phyloP scores from a whole-genome alignment of 257 asterid species.

The Prunella vulgaris region DNA sequence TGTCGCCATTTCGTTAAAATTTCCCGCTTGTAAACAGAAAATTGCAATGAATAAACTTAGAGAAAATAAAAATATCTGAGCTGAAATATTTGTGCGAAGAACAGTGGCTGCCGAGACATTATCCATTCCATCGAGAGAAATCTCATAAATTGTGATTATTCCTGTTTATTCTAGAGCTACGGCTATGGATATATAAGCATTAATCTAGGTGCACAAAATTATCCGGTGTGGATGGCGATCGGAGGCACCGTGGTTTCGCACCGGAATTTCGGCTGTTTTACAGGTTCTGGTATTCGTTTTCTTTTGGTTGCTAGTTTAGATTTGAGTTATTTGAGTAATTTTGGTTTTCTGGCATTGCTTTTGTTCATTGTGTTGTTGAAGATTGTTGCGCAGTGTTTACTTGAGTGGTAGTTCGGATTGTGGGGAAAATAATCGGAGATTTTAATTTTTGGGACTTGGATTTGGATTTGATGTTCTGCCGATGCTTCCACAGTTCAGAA shows the following conservation, averaged over 20 bases:
- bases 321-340: neutral
- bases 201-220: neutral
- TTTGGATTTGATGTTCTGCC: neutral
- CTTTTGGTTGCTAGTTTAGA: neutral
- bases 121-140: slow-evolving; percentile 22
- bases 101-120: slow-evolving; percentile 19
- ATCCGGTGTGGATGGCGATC: slow-evolving; percentile 63
- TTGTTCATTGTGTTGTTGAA: neutral
- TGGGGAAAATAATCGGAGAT: neutral
- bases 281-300: slow-evolving; percentile 51
- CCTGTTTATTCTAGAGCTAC: neutral
- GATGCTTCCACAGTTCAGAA: neutral
- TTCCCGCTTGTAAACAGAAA: slow-evolving; percentile 19
- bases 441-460: neutral
- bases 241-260: slow-evolving; percentile 69
- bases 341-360: neutral
- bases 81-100: slow-evolving; percentile 24
- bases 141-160: neutral
- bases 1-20: slow-evolving; percentile 25
- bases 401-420: neutral
- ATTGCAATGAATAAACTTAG: neutral
- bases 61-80: slow-evolving; percentile 19
- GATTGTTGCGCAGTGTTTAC: slow-evolving; percentile 9
- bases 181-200: neutral
- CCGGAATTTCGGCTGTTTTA: slow-evolving; percentile 64